phyloP scores from a whole-genome alignment of 148 eudicot genomes.

The Nepenthes gracilis region DNA sequence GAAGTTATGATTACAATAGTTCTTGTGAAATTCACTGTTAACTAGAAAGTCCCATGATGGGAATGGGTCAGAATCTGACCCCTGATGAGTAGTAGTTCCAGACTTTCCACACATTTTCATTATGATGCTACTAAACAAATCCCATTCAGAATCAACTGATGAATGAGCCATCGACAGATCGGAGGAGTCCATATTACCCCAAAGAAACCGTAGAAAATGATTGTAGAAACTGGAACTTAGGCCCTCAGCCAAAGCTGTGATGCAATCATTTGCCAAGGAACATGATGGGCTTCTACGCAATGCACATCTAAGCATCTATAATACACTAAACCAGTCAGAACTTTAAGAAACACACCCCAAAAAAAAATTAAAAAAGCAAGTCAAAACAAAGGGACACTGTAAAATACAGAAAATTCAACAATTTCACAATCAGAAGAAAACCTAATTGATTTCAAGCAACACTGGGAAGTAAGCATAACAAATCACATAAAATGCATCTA shows the following conservation, averaged over 20 bases:
- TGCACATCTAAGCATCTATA: conserved; percentile 74
- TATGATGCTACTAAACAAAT: conserved; percentile 46
- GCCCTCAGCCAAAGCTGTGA: conserved; percentile 77
- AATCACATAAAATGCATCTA: too few relatives aligned
- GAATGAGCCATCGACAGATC: conserved; percentile 37
- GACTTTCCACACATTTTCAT: conserved; percentile 38
- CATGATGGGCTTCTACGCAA: conserved; percentile 77
- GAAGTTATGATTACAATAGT: conserved; percentile 28
- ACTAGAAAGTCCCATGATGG: conserved; percentile 88
- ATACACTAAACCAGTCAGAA: background rate
- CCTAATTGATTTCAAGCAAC: too few relatives aligned
- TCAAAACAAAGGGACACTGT: too few relatives aligned
- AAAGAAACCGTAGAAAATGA: conserved; percentile 58
- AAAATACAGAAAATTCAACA: too few relatives aligned
- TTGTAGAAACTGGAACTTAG: conserved; percentile 48
- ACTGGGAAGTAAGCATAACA: too few relatives aligned
- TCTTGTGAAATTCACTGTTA: conserved; percentile 60
- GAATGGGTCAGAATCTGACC: conserved; percentile 18
- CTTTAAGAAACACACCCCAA: background rate
- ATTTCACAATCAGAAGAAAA: too few relatives aligned
- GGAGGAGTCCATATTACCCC: conserved; percentile 55
- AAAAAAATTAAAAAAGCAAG: too few relatives aligned
- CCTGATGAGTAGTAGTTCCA: conserved; percentile 8
- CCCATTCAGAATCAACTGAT: conserved; percentile 70
- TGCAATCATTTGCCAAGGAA: conserved; percentile 79